A percentile compares a stretch with the other conserved stretches of the same genome.
Evolutionary conservation across 805 yeast genomes (phyloP).

Genomic region (Saccharomycopsis fibuligera): DNA sequence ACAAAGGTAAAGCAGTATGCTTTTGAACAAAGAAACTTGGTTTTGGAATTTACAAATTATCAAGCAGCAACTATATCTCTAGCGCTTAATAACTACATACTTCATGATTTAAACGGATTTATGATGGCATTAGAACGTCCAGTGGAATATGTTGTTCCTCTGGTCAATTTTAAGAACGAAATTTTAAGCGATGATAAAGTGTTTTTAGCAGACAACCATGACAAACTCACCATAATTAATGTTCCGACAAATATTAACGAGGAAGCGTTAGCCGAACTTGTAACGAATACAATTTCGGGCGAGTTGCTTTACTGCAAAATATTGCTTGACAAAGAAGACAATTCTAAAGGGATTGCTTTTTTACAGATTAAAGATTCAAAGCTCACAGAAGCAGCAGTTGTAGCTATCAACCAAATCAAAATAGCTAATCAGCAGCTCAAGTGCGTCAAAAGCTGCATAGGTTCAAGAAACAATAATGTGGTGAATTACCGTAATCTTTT

Average conservation of each 20-base stretch:
- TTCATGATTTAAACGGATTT: conserved; percentile 19
- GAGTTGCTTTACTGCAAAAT: conserved; percentile 24
- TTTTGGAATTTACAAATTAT: conserved; percentile 46
- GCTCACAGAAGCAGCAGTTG: conserved; percentile 26
- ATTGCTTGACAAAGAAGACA: conserved; percentile 41
- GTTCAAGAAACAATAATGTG: conserved; percentile 22
- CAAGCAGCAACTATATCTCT: conserved; percentile 49
- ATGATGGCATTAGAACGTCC: conserved; percentile 37
- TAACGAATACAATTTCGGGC: conserved; percentile 33
- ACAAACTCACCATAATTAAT: conserved; percentile 41
- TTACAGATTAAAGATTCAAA: conserved; percentile 33
- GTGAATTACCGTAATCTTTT: conserved; percentile 23
- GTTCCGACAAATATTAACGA: conserved; percentile 39
- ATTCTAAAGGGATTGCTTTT: conserved; percentile 55
- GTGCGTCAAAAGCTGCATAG: conserved; percentile 37
- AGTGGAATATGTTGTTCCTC: conserved; percentile 36
- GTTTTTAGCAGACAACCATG: conserved; percentile 35
- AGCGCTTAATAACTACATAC: conserved; percentile 25
- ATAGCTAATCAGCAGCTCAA: conserved; percentile 32
- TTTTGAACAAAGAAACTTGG: conserved; percentile 32
- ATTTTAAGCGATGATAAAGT: conserved; percentile 26
- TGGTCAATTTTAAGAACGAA: conserved; percentile 15
- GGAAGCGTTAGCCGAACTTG: conserved; percentile 30
- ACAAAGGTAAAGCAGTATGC: conserved; percentile 30
- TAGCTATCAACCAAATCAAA: conserved; percentile 31